Base-by-base conservation (phyloP, 352 stramenopile genomes). In the Phytopythium montanum region DNA sequence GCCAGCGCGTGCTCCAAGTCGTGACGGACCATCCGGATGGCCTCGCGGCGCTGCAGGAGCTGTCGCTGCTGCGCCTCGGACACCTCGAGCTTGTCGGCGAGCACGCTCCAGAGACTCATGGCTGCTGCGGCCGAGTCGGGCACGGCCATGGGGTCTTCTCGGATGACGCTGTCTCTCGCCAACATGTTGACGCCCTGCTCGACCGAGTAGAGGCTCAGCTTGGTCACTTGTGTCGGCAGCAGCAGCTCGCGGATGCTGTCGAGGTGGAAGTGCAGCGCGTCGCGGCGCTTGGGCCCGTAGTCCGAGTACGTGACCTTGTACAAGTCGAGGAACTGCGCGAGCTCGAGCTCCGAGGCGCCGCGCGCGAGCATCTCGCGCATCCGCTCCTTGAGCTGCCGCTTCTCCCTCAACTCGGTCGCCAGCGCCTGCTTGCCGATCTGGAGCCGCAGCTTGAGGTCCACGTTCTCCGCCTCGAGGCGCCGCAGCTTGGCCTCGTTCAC, bases 291-390 rank as follows among this genome's bases (percentile, higher is more conserved):
- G 5, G 79, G 79, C 5, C 82, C 82, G 56, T 90, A 92, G 64
- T 92, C 82, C 50, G 79, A 88, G 70, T 92, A 90, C 45, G 79
- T 90, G 51, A 87, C 68, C 66, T 88, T 88, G 71, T 92, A 92
- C 77, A 89, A 85, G 58, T 92, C 85, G 29, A 92, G 69, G 56
- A 90, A 92, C 52, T 75, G 75, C 54, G 80, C 82, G 54, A 92
- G 81, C 62, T 90, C 82, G 36, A 85, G 75, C 59, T 90, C 80
- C 33, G 76, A 78, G 3, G 82, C 82, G 60, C 79, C 78, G 10
- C 74, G 79, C 66, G 86, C 70, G 26, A 92, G 70, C 78, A 92
- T 81, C 54, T 87, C 76, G 14, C 76, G 72, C 80, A 92, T 90
- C 61, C 90, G 79, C 42, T 92, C 76, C 59, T 90, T 92, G 59